These are phyloP conservation scores for Mycena kentingensis DNA, from an alignment of 768 basidiomycete genomes.

Conservation along the genomic window DNA sequence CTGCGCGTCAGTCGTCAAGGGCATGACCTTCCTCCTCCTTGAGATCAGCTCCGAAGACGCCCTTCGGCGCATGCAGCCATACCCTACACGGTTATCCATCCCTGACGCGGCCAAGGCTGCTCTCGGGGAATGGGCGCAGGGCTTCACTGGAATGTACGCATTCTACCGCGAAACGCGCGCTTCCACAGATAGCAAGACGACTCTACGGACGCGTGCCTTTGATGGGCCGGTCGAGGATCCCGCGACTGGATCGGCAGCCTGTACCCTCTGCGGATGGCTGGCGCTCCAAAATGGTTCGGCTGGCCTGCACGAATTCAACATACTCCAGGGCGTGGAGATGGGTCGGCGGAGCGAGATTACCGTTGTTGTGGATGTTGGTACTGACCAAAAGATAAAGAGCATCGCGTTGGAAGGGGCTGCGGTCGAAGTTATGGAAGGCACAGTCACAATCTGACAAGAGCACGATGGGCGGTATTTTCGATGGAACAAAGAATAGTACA, in stretches of 20 bases:
- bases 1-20: slow-evolving; percentile 48
- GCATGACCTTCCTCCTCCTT: slow-evolving; percentile 47
- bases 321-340: slow-evolving; percentile 50
- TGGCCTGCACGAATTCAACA: slow-evolving; percentile 38
- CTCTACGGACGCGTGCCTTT: slow-evolving; percentile 45
- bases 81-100: slow-evolving; percentile 27
- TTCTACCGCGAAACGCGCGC: slow-evolving; percentile 31
- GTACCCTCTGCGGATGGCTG: slow-evolving; percentile 44
- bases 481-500: too few species aligned
- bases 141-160: slow-evolving; percentile 39
- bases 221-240: slow-evolving; percentile 44
- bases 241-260: slow-evolving; percentile 49
- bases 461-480: too few species aligned
- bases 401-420: slow-evolving; percentile 43
- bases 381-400: slow-evolving; percentile 29
- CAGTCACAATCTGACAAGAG: slow-evolving; percentile 14
- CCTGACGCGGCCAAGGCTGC: slow-evolving; percentile 15
- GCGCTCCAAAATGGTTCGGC: slow-evolving; percentile 37
- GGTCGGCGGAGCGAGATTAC: slow-evolving; percentile 45
- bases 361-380: slow-evolving; percentile 38
- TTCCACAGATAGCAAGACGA: slow-evolving; percentile 31
- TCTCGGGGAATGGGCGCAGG: slow-evolving; percentile 41
- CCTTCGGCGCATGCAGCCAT: slow-evolving; percentile 33
- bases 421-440: slow-evolving; percentile 44
- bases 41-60: slow-evolving; percentile 41